These are phyloP conservation scores for Emiliania huxleyi DNA, from an alignment of 78 protist species.

Conservation along the genomic window DNA sequence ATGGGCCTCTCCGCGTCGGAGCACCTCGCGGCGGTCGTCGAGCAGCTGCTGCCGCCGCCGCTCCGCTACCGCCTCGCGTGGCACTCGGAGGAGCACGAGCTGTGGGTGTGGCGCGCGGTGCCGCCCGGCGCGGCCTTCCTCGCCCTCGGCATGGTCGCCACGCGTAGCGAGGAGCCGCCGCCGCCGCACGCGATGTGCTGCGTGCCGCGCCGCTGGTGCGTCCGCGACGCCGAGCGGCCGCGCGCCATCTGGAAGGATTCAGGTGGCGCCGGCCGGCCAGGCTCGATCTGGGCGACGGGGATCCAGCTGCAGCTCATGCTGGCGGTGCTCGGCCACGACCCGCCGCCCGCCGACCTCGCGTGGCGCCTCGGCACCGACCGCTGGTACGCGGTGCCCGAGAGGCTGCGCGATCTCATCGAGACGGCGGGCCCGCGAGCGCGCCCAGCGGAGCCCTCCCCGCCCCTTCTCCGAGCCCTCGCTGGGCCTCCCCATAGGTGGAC, in stretches of 20 bases:
- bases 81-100: neutral
- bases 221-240: neutral
- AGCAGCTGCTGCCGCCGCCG: conserved; percentile 1
- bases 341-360: neutral
- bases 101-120: conserved; percentile 33
- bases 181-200: conserved; percentile 28
- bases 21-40: neutral
- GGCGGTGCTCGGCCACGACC: neutral
- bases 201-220: conserved; percentile 6
- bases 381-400: neutral
- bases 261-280: neutral
- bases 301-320: neutral
- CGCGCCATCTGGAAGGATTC: neutral
- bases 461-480: too few relatives aligned
- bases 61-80: neutral
- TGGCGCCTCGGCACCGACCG: neutral
- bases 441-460: neutral
- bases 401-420: neutral
- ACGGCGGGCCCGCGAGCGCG: neutral
- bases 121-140: conserved; percentile 22
- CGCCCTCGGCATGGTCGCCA: conserved; percentile 36
- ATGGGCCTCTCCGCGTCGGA: neutral
- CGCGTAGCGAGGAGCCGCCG: conserved; percentile 3
- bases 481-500: too few relatives aligned
- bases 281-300: neutral